Evolutionary conservation across 2,329 filamentous ascomycete genomes (phyloP).

Genomic region (Delphinella strobiligena): DNA sequence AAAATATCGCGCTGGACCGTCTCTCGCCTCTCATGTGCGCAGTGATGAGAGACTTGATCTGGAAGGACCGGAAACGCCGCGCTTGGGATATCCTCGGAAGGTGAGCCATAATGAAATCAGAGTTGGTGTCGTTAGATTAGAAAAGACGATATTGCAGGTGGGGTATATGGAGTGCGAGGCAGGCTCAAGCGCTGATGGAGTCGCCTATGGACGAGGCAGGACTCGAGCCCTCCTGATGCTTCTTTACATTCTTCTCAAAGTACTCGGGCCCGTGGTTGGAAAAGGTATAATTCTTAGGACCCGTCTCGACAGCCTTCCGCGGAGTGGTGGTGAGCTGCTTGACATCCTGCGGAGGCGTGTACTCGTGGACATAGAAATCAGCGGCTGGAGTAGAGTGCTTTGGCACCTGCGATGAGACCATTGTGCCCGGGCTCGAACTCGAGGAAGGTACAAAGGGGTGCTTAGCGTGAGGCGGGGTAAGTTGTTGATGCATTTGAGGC

Average conservation of each 20-base stretch:
- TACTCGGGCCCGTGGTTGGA: slow-evolving; percentile 34
- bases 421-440: slow-evolving; percentile 1
- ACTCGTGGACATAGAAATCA: slow-evolving; percentile 35
- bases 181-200: slow-evolving; percentile 4
- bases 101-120: not conserved
- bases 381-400: slow-evolving; percentile 16
- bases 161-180: not conserved
- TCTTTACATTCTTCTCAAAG: slow-evolving; percentile 22
- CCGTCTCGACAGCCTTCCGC: slow-evolving; percentile 16
- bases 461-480: slow-evolving; percentile 9
- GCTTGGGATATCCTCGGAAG: not conserved
- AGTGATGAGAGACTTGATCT: too few species aligned
- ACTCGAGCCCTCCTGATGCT: slow-evolving; percentile 4
- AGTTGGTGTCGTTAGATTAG: slow-evolving; percentile 4
- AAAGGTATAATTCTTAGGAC: slow-evolving; percentile 35
- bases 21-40: too few species aligned
- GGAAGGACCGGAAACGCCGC: not conserved
- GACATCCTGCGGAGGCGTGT: slow-evolving; percentile 31
- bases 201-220: slow-evolving; percentile 5
- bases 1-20: too few species aligned
- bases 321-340: slow-evolving; percentile 20
- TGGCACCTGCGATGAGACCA: slow-evolving; percentile 15
- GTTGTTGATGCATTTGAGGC: slow-evolving; percentile 7
- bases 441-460: slow-evolving; percentile 10
- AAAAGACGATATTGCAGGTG: not conserved